Base-by-base conservation (phyloP, 1,284 basidiomycete genomes). In the Ustilago vetiveriae region DNA sequence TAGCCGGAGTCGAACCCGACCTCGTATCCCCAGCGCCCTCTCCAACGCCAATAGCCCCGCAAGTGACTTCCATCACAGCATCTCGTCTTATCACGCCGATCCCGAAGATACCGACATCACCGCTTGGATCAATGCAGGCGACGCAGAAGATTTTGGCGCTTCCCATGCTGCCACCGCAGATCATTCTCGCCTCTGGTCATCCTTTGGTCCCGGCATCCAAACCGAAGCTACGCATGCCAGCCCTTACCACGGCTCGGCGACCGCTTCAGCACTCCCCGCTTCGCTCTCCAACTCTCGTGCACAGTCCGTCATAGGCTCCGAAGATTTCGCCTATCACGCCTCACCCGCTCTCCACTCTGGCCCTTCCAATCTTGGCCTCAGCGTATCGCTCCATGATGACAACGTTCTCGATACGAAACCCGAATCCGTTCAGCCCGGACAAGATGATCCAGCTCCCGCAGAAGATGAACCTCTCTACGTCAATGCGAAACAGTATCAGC, bases 401-500 rank as follows among this genome's bases (percentile, higher is more conserved):
- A 56, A 63, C 23, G 39, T 35, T 3, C 6, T 63, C 21, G 55
- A 58, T 22, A 27, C 43, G 23, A 55, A 57, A 35, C 5, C 42
- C 16, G 65, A 62, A 46, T 16, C 39, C 9, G 39, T 35, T 3
- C 32, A 41, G 26, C 47, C 16, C 3, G 41, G 33, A 6, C 50
- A 53, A 11, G 51, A 54, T 16, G 55, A 69, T 10, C 24, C 54
- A 16, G 58, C 37, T 13, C 52, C 60, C 13, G 38, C 72, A 37
- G 73, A 80, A 39, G 75, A 79, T 29, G 79, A 81, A 33, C 79
- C 79, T 14, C 69, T 81, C 16, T 81, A 79, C 43, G 79, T 81
- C 54, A 81, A 81, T 38, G 77, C 79, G 3, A 79, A 80, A 44
- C 79, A 81, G 57, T 81, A 81, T 42, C 72, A 78, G 49, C 77